These are phyloP conservation scores for Eucalyptus lansdowneana DNA, from an alignment of 345 rosid species.

Conservation along the genomic window DNA sequence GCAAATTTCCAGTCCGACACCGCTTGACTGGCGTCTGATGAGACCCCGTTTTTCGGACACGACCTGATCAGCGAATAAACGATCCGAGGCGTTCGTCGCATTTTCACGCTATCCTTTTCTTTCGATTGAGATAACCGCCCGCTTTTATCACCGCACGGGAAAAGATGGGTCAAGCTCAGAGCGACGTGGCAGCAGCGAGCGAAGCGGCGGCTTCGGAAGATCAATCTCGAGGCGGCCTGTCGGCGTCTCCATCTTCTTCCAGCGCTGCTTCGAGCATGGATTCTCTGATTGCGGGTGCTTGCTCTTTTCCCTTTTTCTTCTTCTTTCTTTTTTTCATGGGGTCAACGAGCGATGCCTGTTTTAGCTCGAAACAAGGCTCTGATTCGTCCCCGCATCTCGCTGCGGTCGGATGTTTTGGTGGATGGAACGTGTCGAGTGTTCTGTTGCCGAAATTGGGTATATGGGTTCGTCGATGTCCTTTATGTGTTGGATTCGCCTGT, in stretches of 20 bases:
- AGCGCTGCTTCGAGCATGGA: constrained; percentile 22
- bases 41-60: neutral
- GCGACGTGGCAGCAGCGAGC: neutral
- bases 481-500: neutral
- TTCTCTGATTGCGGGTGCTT: constrained; percentile 43
- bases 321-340: neutral
- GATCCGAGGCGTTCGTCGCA: neutral
- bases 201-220: neutral
- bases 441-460: neutral
- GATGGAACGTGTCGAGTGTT: neutral
- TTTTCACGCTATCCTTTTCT: neutral
- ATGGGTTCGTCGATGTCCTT: neutral
- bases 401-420: neutral
- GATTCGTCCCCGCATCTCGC: neutral
- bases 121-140: neutral
- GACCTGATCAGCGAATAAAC: neutral
- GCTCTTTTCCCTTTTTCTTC: neutral
- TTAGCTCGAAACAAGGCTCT: neutral
- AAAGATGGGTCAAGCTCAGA: neutral
- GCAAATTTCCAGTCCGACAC: neutral
- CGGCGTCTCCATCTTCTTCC: neutral
- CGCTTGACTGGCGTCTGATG: neutral
- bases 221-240: neutral
- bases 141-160: neutral
- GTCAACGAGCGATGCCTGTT: neutral